Conservation (phyloP, 2,329 filamentous ascomycete genomes). For the Microdochium paspali region DNA sequence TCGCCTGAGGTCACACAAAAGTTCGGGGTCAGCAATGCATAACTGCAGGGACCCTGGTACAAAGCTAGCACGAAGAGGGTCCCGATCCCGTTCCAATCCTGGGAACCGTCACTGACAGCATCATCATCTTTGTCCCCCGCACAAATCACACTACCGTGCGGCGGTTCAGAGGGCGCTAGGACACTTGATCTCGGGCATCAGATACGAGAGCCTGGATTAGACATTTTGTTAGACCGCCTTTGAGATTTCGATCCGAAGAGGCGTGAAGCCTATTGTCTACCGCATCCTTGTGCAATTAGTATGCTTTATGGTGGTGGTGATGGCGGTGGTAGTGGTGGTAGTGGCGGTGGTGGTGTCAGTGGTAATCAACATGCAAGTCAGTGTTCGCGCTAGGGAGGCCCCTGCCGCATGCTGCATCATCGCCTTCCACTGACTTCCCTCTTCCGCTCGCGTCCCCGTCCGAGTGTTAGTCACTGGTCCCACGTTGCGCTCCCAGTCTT, state of each 20-base stretch:
- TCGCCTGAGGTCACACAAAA: too few relatives aligned
- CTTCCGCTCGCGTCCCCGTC: neutral
- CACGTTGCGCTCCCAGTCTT: neutral
- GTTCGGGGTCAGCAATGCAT: neutral
- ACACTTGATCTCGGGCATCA: too few relatives aligned
- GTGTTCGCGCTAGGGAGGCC: neutral
- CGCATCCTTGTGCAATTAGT: neutral
- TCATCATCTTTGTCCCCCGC: neutral
- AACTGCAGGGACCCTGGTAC: neutral
- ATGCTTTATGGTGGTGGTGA: neutral
- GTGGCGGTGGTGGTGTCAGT: neutral
- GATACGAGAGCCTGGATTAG: too few relatives aligned
- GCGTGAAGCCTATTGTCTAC: neutral
- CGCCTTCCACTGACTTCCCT: neutral
- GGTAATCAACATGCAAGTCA: too few relatives aligned
- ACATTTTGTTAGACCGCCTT: too few relatives aligned
- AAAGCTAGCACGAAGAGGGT: neutral
- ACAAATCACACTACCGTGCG: too few relatives aligned
- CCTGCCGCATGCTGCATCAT: neutral
- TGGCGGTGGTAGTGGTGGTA: too few relatives aligned
- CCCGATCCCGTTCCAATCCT: neutral
- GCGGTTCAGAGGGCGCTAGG: too few relatives aligned
- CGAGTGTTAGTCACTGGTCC: neutral
- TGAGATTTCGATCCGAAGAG: too few relatives aligned
- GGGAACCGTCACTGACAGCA: neutral